A percentile compares a stretch with the other conserved stretches of the same genome.
Conservation (phyloP, 306 rosid genomes). For the Casuarina equisetifolia region DNA sequence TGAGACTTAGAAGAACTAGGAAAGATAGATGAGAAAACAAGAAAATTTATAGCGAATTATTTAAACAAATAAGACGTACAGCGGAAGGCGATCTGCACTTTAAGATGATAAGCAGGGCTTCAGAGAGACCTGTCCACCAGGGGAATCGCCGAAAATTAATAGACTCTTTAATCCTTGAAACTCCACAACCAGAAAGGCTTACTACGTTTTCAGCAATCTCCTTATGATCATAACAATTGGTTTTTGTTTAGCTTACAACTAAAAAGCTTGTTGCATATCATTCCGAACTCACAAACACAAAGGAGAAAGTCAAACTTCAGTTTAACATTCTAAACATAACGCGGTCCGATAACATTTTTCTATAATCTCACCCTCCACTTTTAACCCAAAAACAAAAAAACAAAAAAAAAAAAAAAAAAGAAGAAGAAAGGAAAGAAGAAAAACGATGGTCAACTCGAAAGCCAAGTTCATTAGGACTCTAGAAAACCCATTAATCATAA, state of each 20-base stretch:
- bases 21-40: background rate
- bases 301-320: background rate
- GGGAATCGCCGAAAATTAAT: background rate
- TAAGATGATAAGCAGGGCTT: background rate
- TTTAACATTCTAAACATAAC: conserved; percentile 3
- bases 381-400: background rate
- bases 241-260: background rate
- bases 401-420: no score
- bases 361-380: background rate
- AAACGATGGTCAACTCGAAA: background rate
- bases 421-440: no score
- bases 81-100: background rate
- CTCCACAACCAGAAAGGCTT: background rate
- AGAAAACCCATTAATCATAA: conserved; percentile 5
- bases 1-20: background rate
- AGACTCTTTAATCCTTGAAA: background rate
- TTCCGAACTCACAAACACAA: background rate
- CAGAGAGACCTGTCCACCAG: background rate
- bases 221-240: background rate
- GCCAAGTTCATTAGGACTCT: background rate
- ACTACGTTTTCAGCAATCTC: background rate
- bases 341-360: background rate
- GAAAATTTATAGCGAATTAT: conserved; percentile 3
- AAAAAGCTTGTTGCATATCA: background rate
- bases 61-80: background rate